These are phyloP conservation scores for Puccinia hordei DNA, from an alignment of 1,284 basidiomycete species.

Conservation along the genomic window DNA sequence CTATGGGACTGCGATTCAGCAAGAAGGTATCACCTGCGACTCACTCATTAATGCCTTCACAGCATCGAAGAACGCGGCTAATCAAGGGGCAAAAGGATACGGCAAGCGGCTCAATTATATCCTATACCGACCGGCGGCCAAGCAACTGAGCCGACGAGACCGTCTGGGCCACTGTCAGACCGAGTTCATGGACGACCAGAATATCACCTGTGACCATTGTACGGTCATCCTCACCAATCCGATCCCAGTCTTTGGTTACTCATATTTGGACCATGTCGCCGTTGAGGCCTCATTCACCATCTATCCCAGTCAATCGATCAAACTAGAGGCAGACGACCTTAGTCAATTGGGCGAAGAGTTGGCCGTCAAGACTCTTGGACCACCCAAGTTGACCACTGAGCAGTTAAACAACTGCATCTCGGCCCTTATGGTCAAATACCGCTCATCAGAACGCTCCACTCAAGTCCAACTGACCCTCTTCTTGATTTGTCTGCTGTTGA, in stretches of 20 bases:
- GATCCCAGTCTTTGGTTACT: too few relatives aligned
- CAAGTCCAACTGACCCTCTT: slow-evolving; percentile 53
- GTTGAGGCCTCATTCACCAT: slow-evolving; percentile 78
- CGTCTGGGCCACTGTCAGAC: slow-evolving; percentile 18
- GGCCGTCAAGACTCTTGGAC: too few relatives aligned
- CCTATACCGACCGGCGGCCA: slow-evolving; percentile 63
- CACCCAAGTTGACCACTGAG: too few relatives aligned
- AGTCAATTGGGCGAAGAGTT: not conserved
- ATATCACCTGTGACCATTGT: slow-evolving; percentile 40
- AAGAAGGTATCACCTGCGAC: too few relatives aligned
- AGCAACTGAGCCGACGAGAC: slow-evolving; percentile 16
- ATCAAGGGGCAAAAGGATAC: slow-evolving; percentile 56
- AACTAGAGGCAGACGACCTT: slow-evolving; percentile 17
- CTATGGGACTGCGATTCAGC: too few relatives aligned
- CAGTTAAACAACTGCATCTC: slow-evolving; percentile 49
- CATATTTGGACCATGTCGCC: slow-evolving; percentile 96
- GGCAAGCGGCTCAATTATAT: slow-evolving; percentile 97
- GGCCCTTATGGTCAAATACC: slow-evolving; percentile 46
- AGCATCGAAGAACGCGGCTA: slow-evolving; percentile 66
- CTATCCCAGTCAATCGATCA: slow-evolving; percentile 56
- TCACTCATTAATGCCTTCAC: too few relatives aligned
- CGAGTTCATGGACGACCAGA: slow-evolving; percentile 35
- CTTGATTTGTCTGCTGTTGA: too few relatives aligned
- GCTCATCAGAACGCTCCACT: slow-evolving; percentile 51
- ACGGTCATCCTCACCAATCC: too few relatives aligned